Base-by-base conservation (phyloP, 345 rosid species). In the Populus nigra region DNA sequence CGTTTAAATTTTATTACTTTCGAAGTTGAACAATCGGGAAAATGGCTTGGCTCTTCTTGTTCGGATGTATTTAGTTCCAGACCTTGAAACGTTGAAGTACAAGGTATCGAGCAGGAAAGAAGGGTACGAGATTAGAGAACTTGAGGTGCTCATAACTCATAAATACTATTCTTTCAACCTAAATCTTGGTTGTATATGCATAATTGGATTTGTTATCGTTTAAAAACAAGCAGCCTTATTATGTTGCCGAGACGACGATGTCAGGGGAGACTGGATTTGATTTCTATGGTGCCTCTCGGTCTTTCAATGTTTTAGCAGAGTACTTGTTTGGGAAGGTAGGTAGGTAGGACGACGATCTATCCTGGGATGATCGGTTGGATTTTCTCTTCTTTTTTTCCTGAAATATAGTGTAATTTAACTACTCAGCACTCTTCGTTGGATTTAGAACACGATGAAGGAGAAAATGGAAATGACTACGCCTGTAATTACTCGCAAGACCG, bases 281-380 rank as follows among this genome's bases (percentile, higher is more conserved):
- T 84, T 81, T 90, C 80, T 82, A 75, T 72, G 94, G 97, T 17
- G 86, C 95, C 69, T 94, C 97, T 65, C 90, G 72, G 73, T 90
- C 92, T 39, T 94, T 94, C 77, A 94, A 90, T 86, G 89, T 89
- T 57, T 84, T 94, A 80, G 97, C 99, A 25, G 99, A 88, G 77
- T 93, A 91, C 90, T 92, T 93, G 82, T 91, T 94, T 69, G 98
- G 98, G 89, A 91, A 95, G 97, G 98, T 13, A 36, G 98, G 89
- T 90, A 95, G 97, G 98, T 13, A 20, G 29, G 8, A 27, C 15
- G 33, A 13, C 11, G 33, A 66, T 29, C 22, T 27, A 36, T 66
- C 35, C 69, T 27, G 36, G 20, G 35, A 27, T 66, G 35, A 33
- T 33, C 35, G 35, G 35, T 33, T 33, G 35, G 35, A 33, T 33